These are phyloP conservation scores for Boletus huronensis DNA, from an alignment of 768 basidiomycete species.

Conservation along the genomic window DNA sequence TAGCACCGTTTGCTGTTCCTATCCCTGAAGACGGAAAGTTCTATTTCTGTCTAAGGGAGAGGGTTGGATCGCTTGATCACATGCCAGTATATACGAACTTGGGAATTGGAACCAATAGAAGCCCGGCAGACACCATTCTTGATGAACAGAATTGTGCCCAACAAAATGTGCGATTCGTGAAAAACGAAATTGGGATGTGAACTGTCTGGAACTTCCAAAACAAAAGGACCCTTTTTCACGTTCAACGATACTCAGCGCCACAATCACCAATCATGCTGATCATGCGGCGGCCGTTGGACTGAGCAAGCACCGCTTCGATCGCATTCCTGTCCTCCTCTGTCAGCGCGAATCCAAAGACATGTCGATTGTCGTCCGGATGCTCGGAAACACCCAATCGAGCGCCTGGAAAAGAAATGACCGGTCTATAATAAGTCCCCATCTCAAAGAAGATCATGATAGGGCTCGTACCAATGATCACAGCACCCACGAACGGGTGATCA, in stretches of 20 bases:
- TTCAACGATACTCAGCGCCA: constrained; percentile 72
- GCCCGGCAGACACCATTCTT: neutral
- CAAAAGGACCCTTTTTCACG: neutral
- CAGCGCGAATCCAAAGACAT: constrained; percentile 57
- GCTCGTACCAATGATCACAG: constrained; percentile 66
- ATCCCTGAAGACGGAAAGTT: neutral
- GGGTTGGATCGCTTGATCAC: neutral
- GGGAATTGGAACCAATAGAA: neutral
- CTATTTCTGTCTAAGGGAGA: constrained; percentile 6
- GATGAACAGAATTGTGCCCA: neutral
- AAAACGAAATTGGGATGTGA: neutral
- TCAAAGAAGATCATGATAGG: constrained; percentile 1
- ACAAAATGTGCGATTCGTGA: neutral
- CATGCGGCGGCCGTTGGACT: constrained; percentile 59
- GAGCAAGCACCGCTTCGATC: constrained; percentile 62
- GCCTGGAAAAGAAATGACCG: constrained; percentile 38
- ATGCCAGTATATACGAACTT: neutral
- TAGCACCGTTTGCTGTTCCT: neutral
- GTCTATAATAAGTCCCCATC: neutral
- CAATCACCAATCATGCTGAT: constrained; percentile 77
- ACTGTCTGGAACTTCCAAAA: too few species aligned
- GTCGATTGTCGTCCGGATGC: constrained; percentile 65
- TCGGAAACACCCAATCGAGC: constrained; percentile 73
- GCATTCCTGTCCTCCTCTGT: constrained; percentile 51
- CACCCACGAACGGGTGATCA: constrained; percentile 73